Base-by-base conservation (phyloP, 2,329 filamentous ascomycete species). In the Ophiostoma perfectum region DNA sequence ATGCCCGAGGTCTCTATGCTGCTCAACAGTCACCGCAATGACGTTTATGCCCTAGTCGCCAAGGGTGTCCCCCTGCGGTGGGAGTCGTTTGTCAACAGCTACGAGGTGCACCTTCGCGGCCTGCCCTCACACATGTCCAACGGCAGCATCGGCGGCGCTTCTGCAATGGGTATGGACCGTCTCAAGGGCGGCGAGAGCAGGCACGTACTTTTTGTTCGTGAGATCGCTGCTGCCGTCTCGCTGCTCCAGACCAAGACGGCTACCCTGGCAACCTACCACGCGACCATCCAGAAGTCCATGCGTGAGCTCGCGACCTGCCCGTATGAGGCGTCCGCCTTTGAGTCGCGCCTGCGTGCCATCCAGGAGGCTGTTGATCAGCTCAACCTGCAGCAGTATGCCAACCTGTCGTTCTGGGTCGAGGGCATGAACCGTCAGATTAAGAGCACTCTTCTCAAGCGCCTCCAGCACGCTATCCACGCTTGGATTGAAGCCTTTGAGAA, bases 61-160 rank as follows among this genome's bases (percentile, higher is more conserved):
- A 97, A 96, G 78, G 95, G 96, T 70, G 86, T 98, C 42, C 92
- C 92, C 1, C 80, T 99, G 41, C 89, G 93, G 74, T 99, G 95
- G 95, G 95, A 99, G 75, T 97, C 95, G 0, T 98, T 99, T 74
- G 92, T 99, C 67, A 94, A 97, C 77, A 93, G 93, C 1, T 97
- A 97, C 77, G 95, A 99, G 77, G 84, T 97, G 44, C 93, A 93
- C 73, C 87, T 93, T 72, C 90, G 90, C 88, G 72, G 86, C 85
- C 74, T 81, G 78, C 72, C 84, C 63, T 65, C 44, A 16, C 83
- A 86, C 67, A 78, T 86, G 55, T 80, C 86, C 27, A 87, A 86
- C 73, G 85, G 84, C 68, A 78, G 82, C 75, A 80, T 90, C 75
- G 84, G 90, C 74, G 78, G 84, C 71, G 47, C 65, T 9, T 66